Evolutionary conservation across 768 basidiomycete genomes (phyloP), one percentile per base, ranked within the genome.

Genomic region (Hysterangium stoloniferum): DNA sequence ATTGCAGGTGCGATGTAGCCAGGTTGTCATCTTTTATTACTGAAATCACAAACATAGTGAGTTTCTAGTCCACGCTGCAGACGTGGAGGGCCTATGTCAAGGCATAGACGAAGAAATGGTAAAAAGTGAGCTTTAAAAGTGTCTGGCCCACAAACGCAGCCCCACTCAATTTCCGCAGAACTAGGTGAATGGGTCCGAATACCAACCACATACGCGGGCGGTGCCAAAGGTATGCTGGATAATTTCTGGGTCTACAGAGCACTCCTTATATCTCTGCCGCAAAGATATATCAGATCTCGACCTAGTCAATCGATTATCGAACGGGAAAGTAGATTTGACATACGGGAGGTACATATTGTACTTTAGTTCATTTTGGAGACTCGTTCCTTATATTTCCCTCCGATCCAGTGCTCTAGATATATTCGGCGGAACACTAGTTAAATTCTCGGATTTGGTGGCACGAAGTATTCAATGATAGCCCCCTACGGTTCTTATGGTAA

Each of bases 191-290:
- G 94, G 95, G 85, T 83, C 12, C 75, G 66, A 1, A 86, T 98
- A 55, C 91, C 93, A 1, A 89, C 90, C 0, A 98, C 96, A 8
- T 99, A 99, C 63, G 96, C 96, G 0, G 96, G 96, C 2, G 96
- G 96, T 9, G 96, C 96, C 2, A 88, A 82, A 71, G 80, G 94
- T 89, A 61, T 33, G 58, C 55, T 19, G n/a, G 6, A 47, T 32
- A 38, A 38, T 19, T 38, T 55, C 11, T 13, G 7, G 36, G 28
- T 3, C 31, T n/a, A 12, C 22, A 17, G 36, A 15, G 19, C 19
- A n/a, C 20, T 27, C 36, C 7, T 29, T 24, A 43, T 25, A 32
- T 40, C 7, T 27, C 12, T 12, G 24, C 24, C 24, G 15, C 8
- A 6, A 56, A 94, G 94, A 84, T 51, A 71, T 94, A 46, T 71